A percentile compares a stretch with the other conserved stretches of the same genome.
phyloP scores from a whole-genome alignment of 1,284 basidiomycete genomes.

The Pseudozyma pruni region DNA sequence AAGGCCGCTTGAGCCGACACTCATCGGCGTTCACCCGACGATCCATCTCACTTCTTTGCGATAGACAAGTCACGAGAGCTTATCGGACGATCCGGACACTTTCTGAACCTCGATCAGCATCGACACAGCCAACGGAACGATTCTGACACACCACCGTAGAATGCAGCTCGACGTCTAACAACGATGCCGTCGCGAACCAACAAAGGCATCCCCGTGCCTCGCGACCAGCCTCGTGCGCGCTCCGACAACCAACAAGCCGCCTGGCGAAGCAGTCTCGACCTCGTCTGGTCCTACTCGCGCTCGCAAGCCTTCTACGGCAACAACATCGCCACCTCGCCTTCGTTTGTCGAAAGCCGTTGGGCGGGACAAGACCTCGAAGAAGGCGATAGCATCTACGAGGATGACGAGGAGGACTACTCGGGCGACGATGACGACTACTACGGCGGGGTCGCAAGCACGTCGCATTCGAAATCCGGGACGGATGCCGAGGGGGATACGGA shows the following conservation, averaged over 20 bases:
- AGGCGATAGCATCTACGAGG: slow-evolving; percentile 49
- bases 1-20: no score
- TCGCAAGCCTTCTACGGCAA: slow-evolving; percentile 67
- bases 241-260: slow-evolving; percentile 41
- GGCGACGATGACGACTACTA: slow-evolving; percentile 32
- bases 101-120: no score
- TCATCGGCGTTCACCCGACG: no score
- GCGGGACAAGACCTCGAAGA: slow-evolving; percentile 60
- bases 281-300: slow-evolving; percentile 67
- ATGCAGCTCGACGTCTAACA: not conserved
- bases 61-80: no score
- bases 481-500: slow-evolving; percentile 46
- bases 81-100: no score
- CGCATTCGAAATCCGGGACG: slow-evolving; percentile 26
- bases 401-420: slow-evolving; percentile 48
- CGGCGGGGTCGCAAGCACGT: slow-evolving; percentile 5
- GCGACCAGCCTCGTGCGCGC: slow-evolving; percentile 27
- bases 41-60: no score
- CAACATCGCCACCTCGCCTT: slow-evolving; percentile 65
- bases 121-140: no score
- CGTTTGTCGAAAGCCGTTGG: slow-evolving; percentile 64
- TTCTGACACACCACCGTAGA: not conserved
- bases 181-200: slow-evolving; percentile 29
- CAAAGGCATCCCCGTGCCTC: slow-evolving; percentile 32
- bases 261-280: slow-evolving; percentile 59